These are phyloP conservation scores for Melastoma malabathricum DNA, from an alignment of 345 rosid genomes.

Conservation along the genomic window DNA sequence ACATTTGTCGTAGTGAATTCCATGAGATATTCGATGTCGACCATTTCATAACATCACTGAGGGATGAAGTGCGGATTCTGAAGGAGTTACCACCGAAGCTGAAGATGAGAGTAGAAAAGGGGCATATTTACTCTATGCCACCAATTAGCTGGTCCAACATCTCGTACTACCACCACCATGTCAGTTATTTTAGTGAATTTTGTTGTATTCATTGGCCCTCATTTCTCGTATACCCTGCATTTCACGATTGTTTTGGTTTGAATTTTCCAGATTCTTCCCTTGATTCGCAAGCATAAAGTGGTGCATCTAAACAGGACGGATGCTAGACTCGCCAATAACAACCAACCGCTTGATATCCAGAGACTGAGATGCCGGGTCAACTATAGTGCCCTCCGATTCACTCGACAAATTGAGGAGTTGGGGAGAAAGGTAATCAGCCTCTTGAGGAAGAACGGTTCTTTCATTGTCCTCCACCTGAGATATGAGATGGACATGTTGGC, in stretches of 20 bases:
- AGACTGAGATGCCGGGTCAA: constrained; percentile 91
- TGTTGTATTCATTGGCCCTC: neutral
- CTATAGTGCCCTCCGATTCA: constrained; percentile 71
- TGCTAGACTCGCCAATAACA: constrained; percentile 79
- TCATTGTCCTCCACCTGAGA: constrained; percentile 83
- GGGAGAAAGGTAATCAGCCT: constrained; percentile 68
- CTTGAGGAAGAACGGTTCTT: constrained; percentile 74
- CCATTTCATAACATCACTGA: constrained; percentile 31
- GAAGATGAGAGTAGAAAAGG: constrained; percentile 16
- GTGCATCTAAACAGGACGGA: constrained; percentile 85
- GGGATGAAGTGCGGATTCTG: constrained; percentile 32
- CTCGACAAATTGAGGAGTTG: constrained; percentile 86
- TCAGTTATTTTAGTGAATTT: constrained; percentile 6
- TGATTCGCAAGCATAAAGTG: constrained; percentile 71
- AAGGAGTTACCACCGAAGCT: constrained; percentile 26
- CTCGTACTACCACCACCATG: constrained; percentile 33
- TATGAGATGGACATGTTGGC: constrained; percentile 99
- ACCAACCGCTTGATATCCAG: constrained; percentile 64
- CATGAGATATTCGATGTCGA: constrained; percentile 35
- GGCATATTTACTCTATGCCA: constrained; percentile 23
- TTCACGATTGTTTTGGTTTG: neutral
- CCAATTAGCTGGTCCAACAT: constrained; percentile 44
- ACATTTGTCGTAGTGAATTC: constrained; percentile 25
- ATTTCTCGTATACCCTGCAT: neutral
- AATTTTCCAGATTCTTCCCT: constrained; percentile 72